phyloP scores from a whole-genome alignment of 306 rosid species.

The Arachis stenosperma region DNA sequence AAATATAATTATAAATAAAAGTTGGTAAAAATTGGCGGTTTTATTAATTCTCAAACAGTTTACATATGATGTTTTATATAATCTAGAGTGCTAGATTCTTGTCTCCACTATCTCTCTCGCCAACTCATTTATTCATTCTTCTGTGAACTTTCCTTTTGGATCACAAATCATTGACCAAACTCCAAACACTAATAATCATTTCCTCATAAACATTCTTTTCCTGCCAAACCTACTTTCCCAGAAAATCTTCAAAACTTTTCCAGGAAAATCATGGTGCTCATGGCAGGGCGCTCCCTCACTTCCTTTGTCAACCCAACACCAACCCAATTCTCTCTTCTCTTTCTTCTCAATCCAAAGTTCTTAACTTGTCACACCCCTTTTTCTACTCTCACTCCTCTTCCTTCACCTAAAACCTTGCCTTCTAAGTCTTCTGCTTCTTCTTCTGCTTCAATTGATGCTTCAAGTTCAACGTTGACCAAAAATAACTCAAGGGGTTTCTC shows the following conservation, averaged over 20 bases:
- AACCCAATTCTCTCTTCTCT: slow-evolving; percentile 18
- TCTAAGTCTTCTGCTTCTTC: slow-evolving; percentile 22
- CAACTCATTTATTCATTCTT: neutral
- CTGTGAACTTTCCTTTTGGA: neutral
- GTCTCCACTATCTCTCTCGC: neutral
- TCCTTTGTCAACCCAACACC: slow-evolving; percentile 34
- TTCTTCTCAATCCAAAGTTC: slow-evolving; percentile 3
- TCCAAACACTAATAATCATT: neutral
- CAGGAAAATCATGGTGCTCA: slow-evolving; percentile 30
- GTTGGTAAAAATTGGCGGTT: too few species aligned
- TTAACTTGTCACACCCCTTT: neutral
- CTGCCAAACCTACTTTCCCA: neutral
- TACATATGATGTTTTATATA: too few species aligned
- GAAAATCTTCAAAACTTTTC: slow-evolving; percentile 27
- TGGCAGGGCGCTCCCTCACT: slow-evolving; percentile 7
- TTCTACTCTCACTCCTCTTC: slow-evolving; percentile 8
- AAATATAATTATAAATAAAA: too few species aligned
- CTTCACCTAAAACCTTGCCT: neutral
- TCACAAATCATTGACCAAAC: neutral
- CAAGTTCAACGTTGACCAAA: slow-evolving; percentile 38
- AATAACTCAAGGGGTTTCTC: slow-evolving; percentile 26
- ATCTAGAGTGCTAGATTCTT: neutral
- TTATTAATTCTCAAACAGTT: too few species aligned
- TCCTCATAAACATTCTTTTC: neutral
- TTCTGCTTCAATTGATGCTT: slow-evolving; percentile 44